Conservation (phyloP, 2,329 filamentous ascomycete genomes). For the Microthyrium microscopicum region DNA sequence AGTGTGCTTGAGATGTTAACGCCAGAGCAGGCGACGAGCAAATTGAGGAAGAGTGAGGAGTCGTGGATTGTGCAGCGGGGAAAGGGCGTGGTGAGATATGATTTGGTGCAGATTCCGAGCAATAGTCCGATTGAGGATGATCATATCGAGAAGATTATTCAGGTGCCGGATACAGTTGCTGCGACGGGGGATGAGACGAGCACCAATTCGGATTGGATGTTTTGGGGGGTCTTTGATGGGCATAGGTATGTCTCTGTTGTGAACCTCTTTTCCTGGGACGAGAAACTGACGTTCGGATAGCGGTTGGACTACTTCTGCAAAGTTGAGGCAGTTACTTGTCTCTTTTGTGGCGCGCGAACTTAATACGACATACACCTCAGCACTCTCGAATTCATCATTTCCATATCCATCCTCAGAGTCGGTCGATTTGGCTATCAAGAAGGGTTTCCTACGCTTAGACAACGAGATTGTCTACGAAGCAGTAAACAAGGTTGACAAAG, state of each 20-base stretch:
- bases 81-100: slow-evolving; percentile 82
- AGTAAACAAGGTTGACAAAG: slow-evolving; percentile 77
- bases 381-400: slow-evolving; percentile 38
- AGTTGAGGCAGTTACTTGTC: slow-evolving; percentile 81
- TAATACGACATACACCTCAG: slow-evolving; percentile 76
- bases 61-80: slow-evolving; percentile 83
- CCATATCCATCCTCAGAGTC: slow-evolving; percentile 58
- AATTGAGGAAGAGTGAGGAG: slow-evolving; percentile 75
- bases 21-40: slow-evolving; percentile 81
- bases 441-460: slow-evolving; percentile 74
- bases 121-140: slow-evolving; percentile 98
- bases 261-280: background rate
- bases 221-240: slow-evolving; percentile 97
- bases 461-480: slow-evolving; percentile 90
- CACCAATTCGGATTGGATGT: slow-evolving; percentile 83
- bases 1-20: slow-evolving; percentile 93
- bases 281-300: no score
- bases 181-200: slow-evolving; percentile 38
- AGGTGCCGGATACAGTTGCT: slow-evolving; percentile 51
- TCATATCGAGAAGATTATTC: slow-evolving; percentile 93
- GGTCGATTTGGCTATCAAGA: slow-evolving; percentile 83
- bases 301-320: slow-evolving; percentile 96
- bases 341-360: slow-evolving; percentile 85
- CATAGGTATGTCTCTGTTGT: slow-evolving; percentile 51
- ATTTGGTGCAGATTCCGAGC: slow-evolving; percentile 83